Evolutionary conservation across 2,329 filamentous ascomycete genomes (phyloP).

Genomic region (Aschersonia sp.): DNA sequence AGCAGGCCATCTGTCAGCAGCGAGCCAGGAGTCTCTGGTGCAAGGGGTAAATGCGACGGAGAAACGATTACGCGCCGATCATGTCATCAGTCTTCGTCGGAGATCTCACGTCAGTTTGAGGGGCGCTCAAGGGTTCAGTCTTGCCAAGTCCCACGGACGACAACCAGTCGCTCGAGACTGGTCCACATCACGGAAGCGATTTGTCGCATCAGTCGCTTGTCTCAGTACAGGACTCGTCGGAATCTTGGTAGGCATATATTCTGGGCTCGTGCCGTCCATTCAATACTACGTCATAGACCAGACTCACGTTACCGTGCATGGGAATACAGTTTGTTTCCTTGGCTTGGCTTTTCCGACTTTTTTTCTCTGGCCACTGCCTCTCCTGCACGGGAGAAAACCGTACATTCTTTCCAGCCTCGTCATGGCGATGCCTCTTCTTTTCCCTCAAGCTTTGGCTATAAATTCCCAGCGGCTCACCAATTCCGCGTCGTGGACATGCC

Average conservation of each 20-base stretch:
- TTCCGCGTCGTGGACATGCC: conserved; percentile 38
- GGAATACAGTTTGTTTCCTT: conserved; percentile 59
- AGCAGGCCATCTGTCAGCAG: background rate
- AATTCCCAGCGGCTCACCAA: conserved; percentile 40
- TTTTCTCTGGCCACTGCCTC: conserved; percentile 57
- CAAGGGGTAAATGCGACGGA: conserved; percentile 12
- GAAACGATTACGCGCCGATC: conserved; percentile 12
- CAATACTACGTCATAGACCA: conserved; percentile 63
- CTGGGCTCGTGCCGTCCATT: conserved; percentile 63
- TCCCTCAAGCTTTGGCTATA: conserved; percentile 59
- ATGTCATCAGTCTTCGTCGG: conserved; percentile 29
- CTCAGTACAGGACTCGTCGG: conserved; percentile 59
- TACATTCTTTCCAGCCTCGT: conserved; percentile 58
- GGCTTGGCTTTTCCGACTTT: conserved; percentile 57
- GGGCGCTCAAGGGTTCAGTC: conserved; percentile 33
- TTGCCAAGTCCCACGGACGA: conserved; percentile 38
- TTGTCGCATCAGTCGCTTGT: conserved; percentile 55
- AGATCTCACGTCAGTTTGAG: conserved; percentile 39
- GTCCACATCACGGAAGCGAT: conserved; percentile 51
- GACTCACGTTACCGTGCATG: conserved; percentile 51
- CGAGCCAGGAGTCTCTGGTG: conserved; percentile 5
- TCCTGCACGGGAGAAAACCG: conserved; percentile 63
- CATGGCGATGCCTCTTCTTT: conserved; percentile 56
- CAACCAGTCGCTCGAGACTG: conserved; percentile 60
- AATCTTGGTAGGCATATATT: conserved; percentile 59